phyloP scores from a whole-genome alignment of 495 filamentous ascomycete species.

The Podospora didyma region DNA sequence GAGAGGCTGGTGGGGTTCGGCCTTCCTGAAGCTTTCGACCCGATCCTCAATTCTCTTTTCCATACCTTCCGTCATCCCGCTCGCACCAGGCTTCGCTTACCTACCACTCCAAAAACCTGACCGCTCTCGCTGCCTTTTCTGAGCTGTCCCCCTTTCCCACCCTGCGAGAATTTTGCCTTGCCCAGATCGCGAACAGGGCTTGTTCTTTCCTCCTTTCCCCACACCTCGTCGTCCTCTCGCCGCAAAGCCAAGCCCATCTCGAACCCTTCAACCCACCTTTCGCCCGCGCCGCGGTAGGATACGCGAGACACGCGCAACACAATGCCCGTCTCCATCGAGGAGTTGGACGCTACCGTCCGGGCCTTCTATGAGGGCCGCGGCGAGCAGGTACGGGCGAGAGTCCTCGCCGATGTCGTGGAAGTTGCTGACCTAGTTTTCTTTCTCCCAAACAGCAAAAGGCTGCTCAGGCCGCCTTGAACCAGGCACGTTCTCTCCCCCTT shows the following conservation, averaged over 20 bases:
- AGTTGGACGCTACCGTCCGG: slow-evolving; percentile 92
- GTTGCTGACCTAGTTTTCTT: slow-evolving; percentile 20
- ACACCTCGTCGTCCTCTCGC: neutral
- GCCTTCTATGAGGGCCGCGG: slow-evolving; percentile 96
- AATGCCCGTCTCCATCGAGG: slow-evolving; percentile 68
- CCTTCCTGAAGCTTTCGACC: slow-evolving; percentile 35
- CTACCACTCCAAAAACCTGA: slow-evolving; percentile 8
- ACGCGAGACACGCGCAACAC: slow-evolving; percentile 22
- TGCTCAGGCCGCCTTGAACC: slow-evolving; percentile 89
- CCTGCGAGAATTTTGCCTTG: neutral
- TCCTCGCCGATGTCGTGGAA: slow-evolving; percentile 2
- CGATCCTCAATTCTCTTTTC: slow-evolving; percentile 31
- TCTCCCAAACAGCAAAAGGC: slow-evolving; percentile 78
- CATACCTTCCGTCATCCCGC: slow-evolving; percentile 29
- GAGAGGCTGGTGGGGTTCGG: slow-evolving; percentile 38
- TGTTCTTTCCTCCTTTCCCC: neutral
- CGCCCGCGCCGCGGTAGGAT: neutral
- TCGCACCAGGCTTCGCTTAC: neutral
- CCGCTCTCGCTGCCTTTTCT: slow-evolving; percentile 10
- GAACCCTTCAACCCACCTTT: neutral
- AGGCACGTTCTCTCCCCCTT: slow-evolving; percentile 56
- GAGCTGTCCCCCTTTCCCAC: neutral
- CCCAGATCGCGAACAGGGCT: neutral
- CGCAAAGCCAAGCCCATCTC: neutral
- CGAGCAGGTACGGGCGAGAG: slow-evolving; percentile 61